Evolutionary conservation across 768 basidiomycete genomes (phyloP).

Genomic region (Leccinum rimulosum): DNA sequence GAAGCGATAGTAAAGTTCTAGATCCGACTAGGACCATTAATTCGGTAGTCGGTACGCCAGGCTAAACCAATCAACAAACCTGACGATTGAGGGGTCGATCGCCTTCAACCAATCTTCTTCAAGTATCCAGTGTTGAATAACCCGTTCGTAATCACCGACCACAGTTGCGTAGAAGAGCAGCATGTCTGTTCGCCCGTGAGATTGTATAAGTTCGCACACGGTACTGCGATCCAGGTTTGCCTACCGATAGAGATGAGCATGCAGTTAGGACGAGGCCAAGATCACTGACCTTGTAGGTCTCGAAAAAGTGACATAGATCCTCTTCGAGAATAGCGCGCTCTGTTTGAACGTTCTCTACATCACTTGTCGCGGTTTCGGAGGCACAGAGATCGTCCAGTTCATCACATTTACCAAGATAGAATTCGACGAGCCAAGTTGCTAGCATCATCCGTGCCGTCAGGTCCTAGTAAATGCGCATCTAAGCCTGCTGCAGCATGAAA

Average conservation of each 20-base stretch:
- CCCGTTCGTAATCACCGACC: slow-evolving; percentile 78
- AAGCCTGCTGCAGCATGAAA: background rate
- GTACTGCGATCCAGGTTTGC: slow-evolving; percentile 80
- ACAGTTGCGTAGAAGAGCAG: slow-evolving; percentile 85
- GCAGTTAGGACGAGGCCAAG: background rate
- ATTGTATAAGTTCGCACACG: slow-evolving; percentile 89
- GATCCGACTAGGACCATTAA: slow-evolving; percentile 52
- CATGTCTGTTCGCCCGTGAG: slow-evolving; percentile 91
- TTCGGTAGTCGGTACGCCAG: background rate
- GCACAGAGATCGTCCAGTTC: slow-evolving; percentile 93
- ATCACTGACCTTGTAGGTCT: slow-evolving; percentile 80
- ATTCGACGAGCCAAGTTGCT: slow-evolving; percentile 97
- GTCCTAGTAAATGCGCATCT: slow-evolving; percentile 51
- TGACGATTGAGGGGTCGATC: slow-evolving; percentile 88
- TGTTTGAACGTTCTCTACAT: slow-evolving; percentile 79
- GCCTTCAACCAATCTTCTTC: slow-evolving; percentile 93
- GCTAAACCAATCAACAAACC: slow-evolving; percentile 40
- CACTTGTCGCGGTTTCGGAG: slow-evolving; percentile 75
- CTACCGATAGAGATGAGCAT: slow-evolving; percentile 37
- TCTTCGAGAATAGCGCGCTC: slow-evolving; percentile 87
- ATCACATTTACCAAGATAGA: slow-evolving; percentile 95
- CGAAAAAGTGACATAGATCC: slow-evolving; percentile 88
- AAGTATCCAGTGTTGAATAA: slow-evolving; percentile 88
- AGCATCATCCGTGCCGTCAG: slow-evolving; percentile 94
- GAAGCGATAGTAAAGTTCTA: slow-evolving; percentile 92